Conservation (phyloP, 495 filamentous ascomycete species). For the Hypoxylon fuscum region DNA sequence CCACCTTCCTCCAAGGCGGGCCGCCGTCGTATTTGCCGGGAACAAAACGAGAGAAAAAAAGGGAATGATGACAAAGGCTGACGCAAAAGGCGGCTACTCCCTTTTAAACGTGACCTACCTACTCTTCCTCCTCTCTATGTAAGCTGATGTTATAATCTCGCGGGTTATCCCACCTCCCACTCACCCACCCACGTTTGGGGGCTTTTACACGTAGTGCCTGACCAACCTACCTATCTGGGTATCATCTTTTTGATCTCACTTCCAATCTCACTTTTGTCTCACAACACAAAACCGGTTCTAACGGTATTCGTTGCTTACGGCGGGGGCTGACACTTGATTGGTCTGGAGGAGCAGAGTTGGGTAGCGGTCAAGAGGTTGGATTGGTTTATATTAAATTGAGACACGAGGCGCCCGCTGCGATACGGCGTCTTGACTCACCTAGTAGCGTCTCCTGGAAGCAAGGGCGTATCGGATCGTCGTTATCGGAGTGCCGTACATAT, state of each 20-base stretch:
- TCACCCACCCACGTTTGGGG: not conserved
- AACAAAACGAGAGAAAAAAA: slow-evolving; percentile 1
- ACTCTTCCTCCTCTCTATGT: slow-evolving; percentile 9
- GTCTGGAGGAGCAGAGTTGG: not conserved
- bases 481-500: too few species aligned
- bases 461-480: not conserved
- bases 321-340: slow-evolving; percentile 9
- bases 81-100: slow-evolving; percentile 35
- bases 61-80: slow-evolving; percentile 29
- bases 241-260: too few species aligned
- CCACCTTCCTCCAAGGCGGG: slow-evolving; percentile 27
- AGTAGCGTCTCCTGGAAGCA: too few species aligned
- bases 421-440: too few species aligned
- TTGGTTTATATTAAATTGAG: slow-evolving; percentile 4
- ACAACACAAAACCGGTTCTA: too few species aligned
- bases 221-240: too few species aligned
- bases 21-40: slow-evolving; percentile 29
- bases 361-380: slow-evolving; percentile 25
- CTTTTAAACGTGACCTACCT: slow-evolving; percentile 24
- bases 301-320: too few species aligned
- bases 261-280: not conserved
- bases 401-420: not conserved
- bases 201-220: too few species aligned
- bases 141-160: slow-evolving; percentile 41
- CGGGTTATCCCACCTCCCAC: slow-evolving; percentile 27